A percentile compares a stretch with the other conserved stretches of the same genome.
Evolutionary conservation across 139 green algal genomes (phyloP).

Genomic region (Klebsormidium nitens): DNA sequence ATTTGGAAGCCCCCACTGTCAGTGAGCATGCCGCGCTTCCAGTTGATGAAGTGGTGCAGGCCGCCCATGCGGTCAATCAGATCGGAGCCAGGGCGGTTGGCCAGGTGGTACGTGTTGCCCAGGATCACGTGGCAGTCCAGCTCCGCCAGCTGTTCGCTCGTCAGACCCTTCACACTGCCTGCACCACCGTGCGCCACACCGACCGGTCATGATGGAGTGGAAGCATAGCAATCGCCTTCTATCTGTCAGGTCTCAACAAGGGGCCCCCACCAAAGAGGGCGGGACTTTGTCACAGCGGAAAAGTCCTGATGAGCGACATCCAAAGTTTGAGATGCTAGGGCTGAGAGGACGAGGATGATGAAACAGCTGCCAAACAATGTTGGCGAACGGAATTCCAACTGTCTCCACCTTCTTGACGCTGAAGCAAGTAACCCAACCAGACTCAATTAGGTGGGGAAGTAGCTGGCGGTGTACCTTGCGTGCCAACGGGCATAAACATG

Average conservation of each 20-base stretch:
- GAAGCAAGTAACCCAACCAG: too few relatives aligned
- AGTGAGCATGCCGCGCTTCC: conserved; percentile 69
- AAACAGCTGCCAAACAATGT: too few relatives aligned
- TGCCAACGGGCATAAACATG: conserved; percentile 99
- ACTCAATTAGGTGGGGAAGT: too few relatives aligned
- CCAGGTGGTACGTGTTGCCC: conserved; percentile 94
- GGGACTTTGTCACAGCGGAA: too few relatives aligned
- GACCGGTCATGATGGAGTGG: neutral
- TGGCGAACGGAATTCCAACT: too few relatives aligned
- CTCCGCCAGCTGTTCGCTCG: conserved; percentile 52
- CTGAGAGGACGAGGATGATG: too few relatives aligned
- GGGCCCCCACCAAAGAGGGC: too few relatives aligned
- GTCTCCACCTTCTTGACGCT: too few relatives aligned
- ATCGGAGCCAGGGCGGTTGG: conserved; percentile 63
- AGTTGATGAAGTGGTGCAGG: conserved; percentile 90
- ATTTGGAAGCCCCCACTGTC: conserved; percentile 75
- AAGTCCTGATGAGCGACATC: too few relatives aligned
- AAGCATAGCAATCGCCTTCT: too few relatives aligned
- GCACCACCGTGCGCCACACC: conserved; percentile 7
- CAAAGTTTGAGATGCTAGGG: too few relatives aligned
- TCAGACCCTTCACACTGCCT: conserved; percentile 85
- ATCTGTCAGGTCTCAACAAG: too few relatives aligned
- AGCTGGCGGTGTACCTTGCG: conserved; percentile 85
- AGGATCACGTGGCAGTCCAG: conserved; percentile 82
- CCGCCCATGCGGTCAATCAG: conserved; percentile 56